Conservation (phyloP, 371 early-diverging fungal genomes). For the Circinella minor region DNA sequence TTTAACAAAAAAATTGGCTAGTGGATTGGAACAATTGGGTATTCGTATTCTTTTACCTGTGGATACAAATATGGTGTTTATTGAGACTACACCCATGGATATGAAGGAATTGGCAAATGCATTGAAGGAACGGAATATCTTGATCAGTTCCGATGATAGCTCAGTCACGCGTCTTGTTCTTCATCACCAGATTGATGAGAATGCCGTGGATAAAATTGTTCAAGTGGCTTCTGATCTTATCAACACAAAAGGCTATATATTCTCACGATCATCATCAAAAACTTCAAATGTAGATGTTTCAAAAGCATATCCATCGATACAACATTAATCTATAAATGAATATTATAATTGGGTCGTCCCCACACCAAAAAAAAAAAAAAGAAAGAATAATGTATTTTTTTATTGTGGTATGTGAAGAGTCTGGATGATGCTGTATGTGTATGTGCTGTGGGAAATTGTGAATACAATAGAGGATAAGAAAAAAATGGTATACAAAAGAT, state of each 20-base stretch:
- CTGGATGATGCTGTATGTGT: background rate
- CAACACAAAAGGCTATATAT: background rate
- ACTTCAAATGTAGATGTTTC: background rate
- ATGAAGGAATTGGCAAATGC: slow-evolving; percentile 54
- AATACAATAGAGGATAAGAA: slow-evolving; percentile 5
- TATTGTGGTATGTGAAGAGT: no score
- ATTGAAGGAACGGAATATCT: slow-evolving; percentile 55
- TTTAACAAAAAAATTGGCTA: slow-evolving; percentile 66
- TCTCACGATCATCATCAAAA: background rate
- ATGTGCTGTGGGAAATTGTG: background rate
- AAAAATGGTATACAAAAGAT: background rate
- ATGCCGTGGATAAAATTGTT: slow-evolving; percentile 62
- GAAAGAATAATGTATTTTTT: background rate
- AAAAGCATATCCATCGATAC: slow-evolving; percentile 9
- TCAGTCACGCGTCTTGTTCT: slow-evolving; percentile 69
- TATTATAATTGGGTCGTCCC: background rate
- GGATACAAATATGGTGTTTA: slow-evolving; percentile 90
- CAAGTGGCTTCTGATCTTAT: slow-evolving; percentile 26
- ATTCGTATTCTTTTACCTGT: slow-evolving; percentile 64
- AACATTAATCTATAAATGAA: background rate
- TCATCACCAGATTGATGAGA: slow-evolving; percentile 73
- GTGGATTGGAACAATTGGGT: slow-evolving; percentile 61
- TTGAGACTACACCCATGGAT: slow-evolving; percentile 55
- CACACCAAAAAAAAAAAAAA: background rate
- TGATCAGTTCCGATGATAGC: slow-evolving; percentile 54